These are phyloP conservation scores for Lycium barbarum DNA, from an alignment of 257 asterid species.

Conservation along the genomic window DNA sequence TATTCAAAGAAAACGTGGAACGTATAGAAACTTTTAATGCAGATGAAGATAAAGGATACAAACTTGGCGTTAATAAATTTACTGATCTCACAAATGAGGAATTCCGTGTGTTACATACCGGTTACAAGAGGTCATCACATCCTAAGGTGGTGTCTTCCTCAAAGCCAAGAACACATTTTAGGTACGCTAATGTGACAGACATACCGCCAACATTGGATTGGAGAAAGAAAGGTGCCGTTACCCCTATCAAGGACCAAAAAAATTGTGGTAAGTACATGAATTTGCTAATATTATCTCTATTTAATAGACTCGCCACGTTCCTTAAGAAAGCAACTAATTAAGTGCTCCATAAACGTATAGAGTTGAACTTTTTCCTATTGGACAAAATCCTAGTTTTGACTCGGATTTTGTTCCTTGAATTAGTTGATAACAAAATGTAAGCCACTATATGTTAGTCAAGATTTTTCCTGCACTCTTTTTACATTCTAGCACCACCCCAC, in stretches of 20 bases:
- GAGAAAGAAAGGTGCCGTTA: constrained; percentile 53
- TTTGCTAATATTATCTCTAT: neutral
- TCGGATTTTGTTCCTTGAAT: neutral
- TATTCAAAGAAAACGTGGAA: constrained; percentile 47
- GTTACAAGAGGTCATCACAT: constrained; percentile 37
- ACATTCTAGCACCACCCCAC: neutral
- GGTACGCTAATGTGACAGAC: constrained; percentile 42
- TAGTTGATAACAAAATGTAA: neutral
- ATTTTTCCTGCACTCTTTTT: neutral
- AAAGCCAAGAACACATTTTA: constrained; percentile 25
- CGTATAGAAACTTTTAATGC: constrained; percentile 50
- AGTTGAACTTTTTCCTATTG: neutral
- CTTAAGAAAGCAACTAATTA: neutral
- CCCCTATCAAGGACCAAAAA: constrained; percentile 55
- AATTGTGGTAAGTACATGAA: constrained; percentile 45
- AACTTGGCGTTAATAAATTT: constrained; percentile 43
- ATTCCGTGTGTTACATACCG: constrained; percentile 38
- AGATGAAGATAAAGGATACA: constrained; percentile 35
- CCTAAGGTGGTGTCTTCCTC: constrained; percentile 4
- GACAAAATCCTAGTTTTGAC: neutral
- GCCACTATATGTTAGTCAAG: neutral
- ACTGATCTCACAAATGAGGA: constrained; percentile 50
- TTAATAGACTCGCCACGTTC: neutral
- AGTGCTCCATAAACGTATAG: neutral
- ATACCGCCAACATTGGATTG: constrained; percentile 44